Evolutionary conservation across 179 eudicot species (phyloP).

Genomic region (Nepenthes alata): DNA sequence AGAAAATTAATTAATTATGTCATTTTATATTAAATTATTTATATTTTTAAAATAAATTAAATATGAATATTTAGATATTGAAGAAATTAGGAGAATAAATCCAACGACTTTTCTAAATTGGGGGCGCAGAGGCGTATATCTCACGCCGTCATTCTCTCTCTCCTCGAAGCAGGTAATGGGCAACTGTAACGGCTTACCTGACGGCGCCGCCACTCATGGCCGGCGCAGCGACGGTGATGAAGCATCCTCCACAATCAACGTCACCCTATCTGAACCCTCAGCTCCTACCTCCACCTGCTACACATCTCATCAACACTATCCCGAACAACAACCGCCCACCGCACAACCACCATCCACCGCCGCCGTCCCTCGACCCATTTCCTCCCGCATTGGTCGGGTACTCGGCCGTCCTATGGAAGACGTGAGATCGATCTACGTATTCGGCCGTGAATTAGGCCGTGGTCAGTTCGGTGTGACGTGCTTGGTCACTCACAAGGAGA

Average conservation of each 20-base stretch:
- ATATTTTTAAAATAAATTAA: too few species aligned
- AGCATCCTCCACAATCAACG: slow-evolving; percentile 1
- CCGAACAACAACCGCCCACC: slow-evolving; percentile 1
- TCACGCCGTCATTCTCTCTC: not conserved
- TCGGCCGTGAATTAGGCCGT: slow-evolving; percentile 81
- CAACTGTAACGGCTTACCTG: slow-evolving; percentile 50
- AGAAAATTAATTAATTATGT: too few species aligned
- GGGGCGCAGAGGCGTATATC: too few species aligned
- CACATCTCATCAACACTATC: not conserved
- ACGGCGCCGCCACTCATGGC: slow-evolving; percentile 6
- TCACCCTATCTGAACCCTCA: not conserved
- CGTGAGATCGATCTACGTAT: slow-evolving; percentile 52
- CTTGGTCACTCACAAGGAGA: slow-evolving; percentile 45
- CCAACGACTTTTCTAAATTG: too few species aligned
- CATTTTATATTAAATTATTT: too few species aligned
- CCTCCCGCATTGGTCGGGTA: slow-evolving; percentile 49
- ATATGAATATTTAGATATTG: too few species aligned
- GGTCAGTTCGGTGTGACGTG: slow-evolving; percentile 82
- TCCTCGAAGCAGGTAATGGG: slow-evolving; percentile 32
- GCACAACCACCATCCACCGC: slow-evolving; percentile 7
- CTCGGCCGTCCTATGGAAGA: slow-evolving; percentile 74
- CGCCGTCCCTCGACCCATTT: slow-evolving; percentile 2
- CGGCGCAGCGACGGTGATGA: not conserved
- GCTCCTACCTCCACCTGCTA: not conserved
- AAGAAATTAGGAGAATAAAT: too few species aligned